A percentile compares a stretch with the other conserved stretches of the same genome.
phyloP scores from a whole-genome alignment of 345 rosid species.

The Angophora floribunda region DNA sequence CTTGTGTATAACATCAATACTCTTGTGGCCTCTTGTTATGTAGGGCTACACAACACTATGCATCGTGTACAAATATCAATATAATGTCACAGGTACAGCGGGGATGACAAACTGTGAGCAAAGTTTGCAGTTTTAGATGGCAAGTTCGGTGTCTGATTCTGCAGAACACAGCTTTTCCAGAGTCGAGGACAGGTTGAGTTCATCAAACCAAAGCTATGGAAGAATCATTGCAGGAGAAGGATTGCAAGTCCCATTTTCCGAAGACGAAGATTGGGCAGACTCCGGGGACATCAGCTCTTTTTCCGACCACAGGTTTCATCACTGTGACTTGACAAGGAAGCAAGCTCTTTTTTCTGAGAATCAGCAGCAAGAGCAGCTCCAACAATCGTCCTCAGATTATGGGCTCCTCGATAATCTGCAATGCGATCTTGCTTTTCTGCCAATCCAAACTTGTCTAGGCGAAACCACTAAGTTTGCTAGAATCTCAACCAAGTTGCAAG shows the following conservation, averaged over 20 bases:
- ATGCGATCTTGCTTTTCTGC: constrained; percentile 7
- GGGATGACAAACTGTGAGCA: neutral
- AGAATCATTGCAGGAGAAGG: neutral
- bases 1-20: neutral
- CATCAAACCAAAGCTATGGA: neutral
- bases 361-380: constrained; percentile 6
- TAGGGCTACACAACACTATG: neutral
- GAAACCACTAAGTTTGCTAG: constrained; percentile 11
- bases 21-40: neutral
- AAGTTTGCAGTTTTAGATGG: neutral
- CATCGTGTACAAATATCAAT: neutral
- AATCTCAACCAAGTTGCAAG: neutral
- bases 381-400: neutral
- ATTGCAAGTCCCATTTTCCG: neutral
- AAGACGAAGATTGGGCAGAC: constrained; percentile 1
- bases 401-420: constrained; percentile 7
- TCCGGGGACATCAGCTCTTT: neutral
- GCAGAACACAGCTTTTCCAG: neutral
- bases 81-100: neutral
- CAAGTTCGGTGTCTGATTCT: neutral
- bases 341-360: constrained; percentile 1
- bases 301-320: constrained; percentile 5
- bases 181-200: constrained; percentile 8
- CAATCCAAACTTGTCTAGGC: constrained; percentile 5
- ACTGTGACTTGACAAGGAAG: neutral